Evolutionary conservation across 306 rosid species (phyloP), one percentile per base, ranked within the genome.

Genomic region (Rubus parviflorus): DNA sequence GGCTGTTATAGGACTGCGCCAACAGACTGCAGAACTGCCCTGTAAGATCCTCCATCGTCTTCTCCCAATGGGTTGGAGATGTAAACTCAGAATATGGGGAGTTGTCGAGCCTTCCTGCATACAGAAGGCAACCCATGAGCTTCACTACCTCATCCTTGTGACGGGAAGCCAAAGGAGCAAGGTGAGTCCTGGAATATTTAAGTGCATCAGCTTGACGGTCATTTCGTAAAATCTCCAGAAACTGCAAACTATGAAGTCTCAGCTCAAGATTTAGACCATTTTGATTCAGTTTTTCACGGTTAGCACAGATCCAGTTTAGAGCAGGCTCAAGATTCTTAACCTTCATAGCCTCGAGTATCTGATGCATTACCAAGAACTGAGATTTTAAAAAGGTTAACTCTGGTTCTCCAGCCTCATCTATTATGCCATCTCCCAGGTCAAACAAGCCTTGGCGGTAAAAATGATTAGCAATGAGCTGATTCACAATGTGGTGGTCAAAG

Each of bases 71-170:
- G 75, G 53, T 19, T 72, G 90, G 89, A 40, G 90, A 90, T n/a
- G 81, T 66, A 79, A 89, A 57, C 79, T 88, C 94, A 57, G 87
- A 72, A 83, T 93, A 93, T 23, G 98, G 98, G 78, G 94, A 89
- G 66, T 62, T 84, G 43, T 80, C 82, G 37, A 93, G 89, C 88
- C 86, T 86, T 85, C 94, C 88, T 41, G 83, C 83, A 77, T 75
- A 93, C 68, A 86, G 71, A 79, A 93, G 90, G 88, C 94, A 89
- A 74, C 91, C 91, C 98, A 90, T 90, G 80, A 93, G 97, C 93
- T 93, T 91, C 82, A 81, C 83, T 83, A 93, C 84, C 82, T 90
- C 97, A 42, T 81, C 89, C 90, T 77, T 85, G 88, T 88, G 80
- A 82, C 79, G 73, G 68, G 88, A 74, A 80, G 90, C 91, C 70